Conservation (phyloP, 1,139 yeast genomes). For the Candida labiduridarum region DNA sequence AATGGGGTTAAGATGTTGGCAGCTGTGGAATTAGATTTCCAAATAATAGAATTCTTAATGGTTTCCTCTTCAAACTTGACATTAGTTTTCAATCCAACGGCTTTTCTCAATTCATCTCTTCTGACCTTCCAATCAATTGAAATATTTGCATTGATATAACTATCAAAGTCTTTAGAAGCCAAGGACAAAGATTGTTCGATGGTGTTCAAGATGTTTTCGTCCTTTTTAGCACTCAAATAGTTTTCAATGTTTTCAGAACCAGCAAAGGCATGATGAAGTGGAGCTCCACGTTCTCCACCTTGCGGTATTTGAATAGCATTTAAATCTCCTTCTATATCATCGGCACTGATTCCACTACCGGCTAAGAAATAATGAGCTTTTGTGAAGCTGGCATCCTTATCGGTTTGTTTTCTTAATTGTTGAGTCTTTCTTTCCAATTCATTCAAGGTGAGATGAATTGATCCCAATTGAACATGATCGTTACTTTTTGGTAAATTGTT, state of each 20-base stretch:
- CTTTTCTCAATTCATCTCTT: slow-evolving; percentile 69
- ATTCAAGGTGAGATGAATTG: slow-evolving; percentile 71
- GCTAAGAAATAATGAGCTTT: slow-evolving; percentile 91
- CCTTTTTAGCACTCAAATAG: slow-evolving; percentile 69
- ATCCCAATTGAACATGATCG: slow-evolving; percentile 61
- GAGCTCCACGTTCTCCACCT: slow-evolving; percentile 1
- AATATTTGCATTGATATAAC: slow-evolving; percentile 70
- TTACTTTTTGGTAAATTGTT: slow-evolving; percentile 63
- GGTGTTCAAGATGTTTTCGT: slow-evolving; percentile 78
- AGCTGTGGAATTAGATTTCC: slow-evolving; percentile 42
- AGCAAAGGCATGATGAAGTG: neutral
- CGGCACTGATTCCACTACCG: slow-evolving; percentile 86
- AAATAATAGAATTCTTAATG: slow-evolving; percentile 24
- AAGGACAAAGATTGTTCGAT: slow-evolving; percentile 77
- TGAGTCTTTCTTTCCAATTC: slow-evolving; percentile 77
- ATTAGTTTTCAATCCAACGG: slow-evolving; percentile 50
- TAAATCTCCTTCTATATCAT: slow-evolving; percentile 76
- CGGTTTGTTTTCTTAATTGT: slow-evolving; percentile 54
- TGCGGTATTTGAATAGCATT: slow-evolving; percentile 35
- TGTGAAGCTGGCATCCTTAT: slow-evolving; percentile 55
- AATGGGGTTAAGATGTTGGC: slow-evolving; percentile 41
- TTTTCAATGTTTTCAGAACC: slow-evolving; percentile 44
- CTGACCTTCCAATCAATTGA: slow-evolving; percentile 83
- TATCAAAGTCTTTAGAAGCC: slow-evolving; percentile 84
- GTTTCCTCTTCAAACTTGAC: slow-evolving; percentile 20